Conservation (phyloP, 139 green algal genomes). For the Edaphochlamys debaryana region DNA sequence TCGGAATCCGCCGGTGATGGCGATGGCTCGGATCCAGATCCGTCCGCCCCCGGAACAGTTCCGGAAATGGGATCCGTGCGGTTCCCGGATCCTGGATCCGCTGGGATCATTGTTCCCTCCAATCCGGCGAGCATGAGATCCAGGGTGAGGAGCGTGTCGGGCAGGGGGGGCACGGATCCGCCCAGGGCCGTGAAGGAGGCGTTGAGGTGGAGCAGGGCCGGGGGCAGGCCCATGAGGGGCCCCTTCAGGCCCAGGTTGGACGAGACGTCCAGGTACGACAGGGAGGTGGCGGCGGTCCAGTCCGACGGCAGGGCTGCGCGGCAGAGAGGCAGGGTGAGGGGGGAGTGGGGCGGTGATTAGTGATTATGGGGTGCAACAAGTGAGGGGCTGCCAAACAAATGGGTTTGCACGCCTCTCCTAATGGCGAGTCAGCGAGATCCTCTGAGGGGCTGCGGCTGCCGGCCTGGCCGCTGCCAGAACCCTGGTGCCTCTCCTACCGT, state of each 20-base stretch:
- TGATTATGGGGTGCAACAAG: not conserved
- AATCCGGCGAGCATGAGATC: not conserved
- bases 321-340: not conserved
- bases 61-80: no score
- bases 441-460: no score
- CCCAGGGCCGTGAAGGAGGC: slow-evolving; percentile 4
- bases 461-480: no score
- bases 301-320: not conserved
- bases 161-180: slow-evolving; percentile 9
- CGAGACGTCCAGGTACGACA: slow-evolving; percentile 16
- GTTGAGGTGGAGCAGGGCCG: not conserved
- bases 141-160: not conserved
- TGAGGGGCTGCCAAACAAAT: no score
- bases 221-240: not conserved
- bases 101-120: no score
- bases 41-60: no score
- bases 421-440: no score
- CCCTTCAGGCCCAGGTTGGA: not conserved
- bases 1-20: no score
- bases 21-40: not conserved
- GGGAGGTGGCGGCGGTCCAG: not conserved
- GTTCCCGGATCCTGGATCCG: not conserved
- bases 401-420: no score
- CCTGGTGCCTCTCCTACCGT: no score
- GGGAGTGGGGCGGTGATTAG: not conserved